These are phyloP conservation scores for Pleomassaria siparia DNA, from an alignment of 2,329 filamentous ascomycete genomes.

Conservation along the genomic window DNA sequence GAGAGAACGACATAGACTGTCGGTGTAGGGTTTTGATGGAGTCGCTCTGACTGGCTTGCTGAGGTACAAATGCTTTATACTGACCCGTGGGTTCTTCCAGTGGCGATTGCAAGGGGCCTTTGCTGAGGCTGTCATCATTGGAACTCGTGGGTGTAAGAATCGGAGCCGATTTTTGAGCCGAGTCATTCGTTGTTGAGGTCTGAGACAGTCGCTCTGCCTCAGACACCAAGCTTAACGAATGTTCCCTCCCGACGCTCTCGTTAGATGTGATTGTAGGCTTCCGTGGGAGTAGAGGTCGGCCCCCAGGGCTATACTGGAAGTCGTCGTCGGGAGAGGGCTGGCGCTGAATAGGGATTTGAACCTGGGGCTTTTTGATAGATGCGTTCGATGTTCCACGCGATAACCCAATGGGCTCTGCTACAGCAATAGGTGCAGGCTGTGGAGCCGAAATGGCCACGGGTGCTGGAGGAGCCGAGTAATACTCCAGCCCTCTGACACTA, in stretches of 20 bases:
- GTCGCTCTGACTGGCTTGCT: conserved; percentile 13
- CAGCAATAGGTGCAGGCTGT: neutral
- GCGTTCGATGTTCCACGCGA: conserved; percentile 9
- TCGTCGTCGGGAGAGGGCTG: conserved; percentile 15
- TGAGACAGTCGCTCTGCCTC: conserved; percentile 23
- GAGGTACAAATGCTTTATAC: conserved; percentile 40
- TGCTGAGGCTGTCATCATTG: conserved; percentile 31
- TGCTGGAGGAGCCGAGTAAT: conserved; percentile 31
- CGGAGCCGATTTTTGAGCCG: conserved; percentile 29
- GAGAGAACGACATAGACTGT: conserved; percentile 25
- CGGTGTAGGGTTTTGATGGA: conserved; percentile 20
- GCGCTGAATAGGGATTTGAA: conserved; percentile 19
- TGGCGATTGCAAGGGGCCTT: conserved; percentile 34
- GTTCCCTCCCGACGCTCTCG: conserved; percentile 13
- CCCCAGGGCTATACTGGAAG: conserved; percentile 55
- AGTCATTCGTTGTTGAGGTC: conserved; percentile 3
- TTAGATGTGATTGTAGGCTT: conserved; percentile 18
- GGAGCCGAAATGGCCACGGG: conserved; percentile 9
- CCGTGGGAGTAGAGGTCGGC: conserved; percentile 49
- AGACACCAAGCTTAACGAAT: conserved; percentile 14
- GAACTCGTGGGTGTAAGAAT: conserved; percentile 41
- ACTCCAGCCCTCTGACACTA: conserved; percentile 46
- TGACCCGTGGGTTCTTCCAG: conserved; percentile 27
- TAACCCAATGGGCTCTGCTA: conserved; percentile 1
- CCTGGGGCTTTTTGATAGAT: conserved; percentile 12